Base-by-base conservation (phyloP, 2,329 filamentous ascomycete species). In the Clonostachys rosea region DNA sequence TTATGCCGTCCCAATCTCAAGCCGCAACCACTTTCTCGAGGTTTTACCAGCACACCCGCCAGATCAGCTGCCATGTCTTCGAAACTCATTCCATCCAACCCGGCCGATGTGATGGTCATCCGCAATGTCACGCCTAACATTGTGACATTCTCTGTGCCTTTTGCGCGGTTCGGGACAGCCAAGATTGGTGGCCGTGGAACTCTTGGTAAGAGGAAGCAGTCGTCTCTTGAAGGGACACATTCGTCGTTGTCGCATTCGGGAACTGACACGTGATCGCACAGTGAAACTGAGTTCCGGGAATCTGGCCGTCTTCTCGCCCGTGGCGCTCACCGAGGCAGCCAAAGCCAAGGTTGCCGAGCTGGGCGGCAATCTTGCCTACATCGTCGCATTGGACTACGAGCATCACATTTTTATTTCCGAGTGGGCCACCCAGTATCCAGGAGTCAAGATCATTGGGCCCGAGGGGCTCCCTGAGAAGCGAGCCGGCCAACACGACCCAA, bases 371-470 rank as follows among this genome's bases (percentile, higher is more conserved):
- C 81, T 96, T 45, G 80, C 78, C 55, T 97, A 97, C 75, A 84
- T 99, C 54, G 75, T 92, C 24, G 92, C 94, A 1, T 82, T 87
- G 2, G 94, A 99, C 65, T 77, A 89, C 45, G 91, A 99, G 71
- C 94, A 99, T 68, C 94, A 99, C 76, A 89, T 99, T 63, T 95
- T 94, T 73, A 65, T 99, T 46, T 86, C 87, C 0, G 76, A 89
- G 43, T 99, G 94, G 92, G 83, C 87, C 58, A 71, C 79, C 43
- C 87, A 82, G 24, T 97, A 82, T 63, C 91, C 92, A 0, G 65
- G 78, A 40, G 91, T 92, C 34, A 84, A 85, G 57, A 76, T 99
- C 43, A 79, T 97, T 57, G 92, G 84, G 2, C 87, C 89, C 2
- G 85, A 92, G 57, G 89, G 89, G 0, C 80, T 99, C 2, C 83